These are phyloP conservation scores for Brachypodium distachyon DNA, from an alignment of 202 grass and related monocot species.

Conservation along the genomic window DNA sequence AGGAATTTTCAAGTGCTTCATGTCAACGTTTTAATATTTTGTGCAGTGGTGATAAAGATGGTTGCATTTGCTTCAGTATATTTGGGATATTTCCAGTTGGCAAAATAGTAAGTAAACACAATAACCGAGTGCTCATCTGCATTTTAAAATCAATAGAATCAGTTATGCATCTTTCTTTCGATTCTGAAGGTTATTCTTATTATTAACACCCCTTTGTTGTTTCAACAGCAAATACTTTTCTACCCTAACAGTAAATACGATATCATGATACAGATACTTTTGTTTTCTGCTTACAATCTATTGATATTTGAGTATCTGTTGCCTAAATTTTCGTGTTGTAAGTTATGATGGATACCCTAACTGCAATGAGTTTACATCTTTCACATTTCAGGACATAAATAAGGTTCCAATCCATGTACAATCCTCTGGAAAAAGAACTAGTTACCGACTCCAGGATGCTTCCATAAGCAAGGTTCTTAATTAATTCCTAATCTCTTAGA, in stretches of 20 bases:
- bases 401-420: constrained; percentile 42
- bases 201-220: neutral
- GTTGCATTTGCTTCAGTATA: constrained; percentile 93
- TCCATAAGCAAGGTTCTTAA: constrained; percentile 76
- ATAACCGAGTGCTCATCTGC: neutral
- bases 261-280: neutral
- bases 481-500: neutral
- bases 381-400: constrained; percentile 74
- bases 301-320: neutral
- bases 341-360: neutral
- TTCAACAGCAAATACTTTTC: neutral
- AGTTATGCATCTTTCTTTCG: constrained; percentile 13
- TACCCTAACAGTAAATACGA: constrained; percentile 4
- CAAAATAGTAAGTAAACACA: constrained; percentile 75
- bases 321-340: neutral
- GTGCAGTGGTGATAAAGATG: constrained; percentile 74
- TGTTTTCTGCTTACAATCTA: neutral
- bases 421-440: constrained; percentile 22
- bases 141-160: constrained; percentile 23
- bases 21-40: constrained; percentile 87
- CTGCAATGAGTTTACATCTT: constrained; percentile 3
- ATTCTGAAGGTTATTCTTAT: constrained; percentile 11
- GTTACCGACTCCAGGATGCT: constrained; percentile 59
- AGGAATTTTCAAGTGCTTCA: constrained; percentile 60
- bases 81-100: constrained; percentile 96